These are phyloP conservation scores for Ilyonectria mors-panacis DNA, from an alignment of 2,329 filamentous ascomycete species.

Conservation along the genomic window DNA sequence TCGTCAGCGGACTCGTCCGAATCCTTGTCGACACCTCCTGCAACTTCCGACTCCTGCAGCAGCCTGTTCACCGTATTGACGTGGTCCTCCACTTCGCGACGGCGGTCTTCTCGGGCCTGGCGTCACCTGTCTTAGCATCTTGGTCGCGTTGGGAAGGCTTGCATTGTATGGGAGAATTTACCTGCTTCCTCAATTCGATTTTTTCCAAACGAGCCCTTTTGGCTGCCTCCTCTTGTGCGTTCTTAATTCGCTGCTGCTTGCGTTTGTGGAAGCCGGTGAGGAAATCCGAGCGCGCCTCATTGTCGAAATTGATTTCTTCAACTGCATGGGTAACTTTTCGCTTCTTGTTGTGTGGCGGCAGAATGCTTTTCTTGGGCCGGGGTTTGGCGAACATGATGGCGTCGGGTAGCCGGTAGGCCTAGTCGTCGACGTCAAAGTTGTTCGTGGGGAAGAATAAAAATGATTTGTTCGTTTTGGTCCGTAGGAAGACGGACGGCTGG, in stretches of 20 bases:
- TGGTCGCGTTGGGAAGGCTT: neutral
- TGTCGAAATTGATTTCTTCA: constrained; percentile 90
- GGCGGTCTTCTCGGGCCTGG: constrained; percentile 87
- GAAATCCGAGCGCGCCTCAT: constrained; percentile 84
- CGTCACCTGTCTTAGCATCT: constrained; percentile 31
- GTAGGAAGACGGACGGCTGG: constrained; percentile 17
- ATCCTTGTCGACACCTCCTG: constrained; percentile 57
- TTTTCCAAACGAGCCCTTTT: constrained; percentile 85
- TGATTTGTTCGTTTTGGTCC: constrained; percentile 3
- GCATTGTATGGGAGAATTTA: constrained; percentile 55
- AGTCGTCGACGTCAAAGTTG: neutral
- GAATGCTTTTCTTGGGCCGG: constrained; percentile 69
- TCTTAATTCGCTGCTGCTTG: constrained; percentile 87
- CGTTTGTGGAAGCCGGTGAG: constrained; percentile 98
- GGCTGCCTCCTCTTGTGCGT: constrained; percentile 85
- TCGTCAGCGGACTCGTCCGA: constrained; percentile 65
- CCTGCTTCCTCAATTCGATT: constrained; percentile 81
- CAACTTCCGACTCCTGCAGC: constrained; percentile 71
- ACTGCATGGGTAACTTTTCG: constrained; percentile 73
- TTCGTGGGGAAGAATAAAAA: neutral
- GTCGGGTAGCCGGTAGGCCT: constrained; percentile 4
- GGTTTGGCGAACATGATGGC: constrained; percentile 68
- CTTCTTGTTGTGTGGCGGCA: constrained; percentile 76
- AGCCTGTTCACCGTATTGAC: constrained; percentile 82
- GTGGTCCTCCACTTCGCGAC: constrained; percentile 85